phyloP scores from a whole-genome alignment of 2,329 filamentous ascomycete species.

The Ilyonectria mors-panacis region DNA sequence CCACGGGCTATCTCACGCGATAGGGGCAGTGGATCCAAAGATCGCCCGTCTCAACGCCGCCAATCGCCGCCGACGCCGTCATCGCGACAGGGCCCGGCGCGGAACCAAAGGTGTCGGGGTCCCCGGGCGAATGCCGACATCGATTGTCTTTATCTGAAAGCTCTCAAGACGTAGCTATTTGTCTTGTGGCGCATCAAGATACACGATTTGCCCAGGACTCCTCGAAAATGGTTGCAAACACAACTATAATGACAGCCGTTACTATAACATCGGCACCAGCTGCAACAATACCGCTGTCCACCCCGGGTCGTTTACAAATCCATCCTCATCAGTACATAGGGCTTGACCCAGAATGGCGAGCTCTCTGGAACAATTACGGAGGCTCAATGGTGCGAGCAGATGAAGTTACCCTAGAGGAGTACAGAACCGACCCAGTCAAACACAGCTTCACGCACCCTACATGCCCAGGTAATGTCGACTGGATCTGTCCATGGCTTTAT shows the following conservation, averaged over 20 bases:
- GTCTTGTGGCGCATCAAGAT: too few relatives aligned
- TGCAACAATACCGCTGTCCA: constrained; percentile 6
- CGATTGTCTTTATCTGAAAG: background rate
- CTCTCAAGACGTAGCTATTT: background rate
- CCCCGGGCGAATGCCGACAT: background rate
- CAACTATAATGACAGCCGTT: background rate
- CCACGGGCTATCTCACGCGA: constrained; percentile 19
- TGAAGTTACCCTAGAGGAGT: constrained; percentile 48
- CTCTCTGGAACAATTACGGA: constrained; percentile 49
- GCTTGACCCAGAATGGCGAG: constrained; percentile 48
- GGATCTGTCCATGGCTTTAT: background rate
- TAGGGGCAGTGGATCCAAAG: constrained; percentile 23
- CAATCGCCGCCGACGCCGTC: constrained; percentile 24
- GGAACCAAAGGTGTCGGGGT: background rate
- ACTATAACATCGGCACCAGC: background rate
- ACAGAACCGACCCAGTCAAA: constrained; percentile 42
- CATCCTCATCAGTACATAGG: constrained; percentile 30
- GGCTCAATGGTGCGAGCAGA: constrained; percentile 46
- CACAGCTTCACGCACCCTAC: constrained; percentile 52
- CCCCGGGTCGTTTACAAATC: constrained; percentile 11
- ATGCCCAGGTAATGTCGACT: constrained; percentile 33
- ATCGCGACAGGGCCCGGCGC: constrained; percentile 2
- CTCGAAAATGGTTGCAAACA: background rate
- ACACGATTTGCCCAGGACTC: background rate
- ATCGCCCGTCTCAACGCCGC: constrained; percentile 21